These are phyloP conservation scores for Ramalina intermedia DNA, from an alignment of 495 filamentous ascomycete species.

Conservation along the genomic window DNA sequence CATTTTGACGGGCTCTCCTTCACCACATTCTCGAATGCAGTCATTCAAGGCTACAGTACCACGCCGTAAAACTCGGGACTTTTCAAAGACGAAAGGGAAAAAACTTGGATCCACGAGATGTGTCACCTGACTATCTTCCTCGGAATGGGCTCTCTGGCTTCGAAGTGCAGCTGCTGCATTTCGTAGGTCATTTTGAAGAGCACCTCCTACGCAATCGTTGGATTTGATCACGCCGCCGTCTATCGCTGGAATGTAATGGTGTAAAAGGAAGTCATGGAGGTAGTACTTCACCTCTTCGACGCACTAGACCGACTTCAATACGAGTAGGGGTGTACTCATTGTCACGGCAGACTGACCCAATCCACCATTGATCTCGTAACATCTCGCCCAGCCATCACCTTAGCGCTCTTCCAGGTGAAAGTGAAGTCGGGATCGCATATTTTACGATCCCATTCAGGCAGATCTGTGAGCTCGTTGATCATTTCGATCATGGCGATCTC, in stretches of 20 bases:
- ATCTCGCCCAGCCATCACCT: background rate
- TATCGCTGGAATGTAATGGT: slow-evolving; percentile 6
- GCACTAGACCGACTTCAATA: slow-evolving; percentile 10
- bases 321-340: background rate
- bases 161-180: slow-evolving; percentile 14
- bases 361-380: slow-evolving; percentile 7
- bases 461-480: slow-evolving; percentile 23
- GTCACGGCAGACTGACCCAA: background rate
- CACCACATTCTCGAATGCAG: slow-evolving; percentile 14
- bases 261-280: slow-evolving; percentile 10
- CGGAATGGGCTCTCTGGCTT: slow-evolving; percentile 11
- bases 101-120: slow-evolving; percentile 30
- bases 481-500: slow-evolving; percentile 22
- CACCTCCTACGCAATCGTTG: slow-evolving; percentile 8
- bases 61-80: slow-evolving; percentile 20
- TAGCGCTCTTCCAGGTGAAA: slow-evolving; percentile 8
- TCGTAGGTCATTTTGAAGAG: slow-evolving; percentile 23
- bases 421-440: slow-evolving; percentile 13
- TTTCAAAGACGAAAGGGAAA: slow-evolving; percentile 31
- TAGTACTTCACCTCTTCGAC: slow-evolving; percentile 18
- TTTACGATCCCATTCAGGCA: slow-evolving; percentile 19
- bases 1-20: slow-evolving; percentile 19
- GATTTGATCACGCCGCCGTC: slow-evolving; percentile 21
- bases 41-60: slow-evolving; percentile 18
- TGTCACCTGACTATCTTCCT: slow-evolving; percentile 11